Percentiles rank a stretch among this genome's conserved stretches.
Conservation (phyloP, 768 basidiomycete species). For the Termitomyces sp. region DNA sequence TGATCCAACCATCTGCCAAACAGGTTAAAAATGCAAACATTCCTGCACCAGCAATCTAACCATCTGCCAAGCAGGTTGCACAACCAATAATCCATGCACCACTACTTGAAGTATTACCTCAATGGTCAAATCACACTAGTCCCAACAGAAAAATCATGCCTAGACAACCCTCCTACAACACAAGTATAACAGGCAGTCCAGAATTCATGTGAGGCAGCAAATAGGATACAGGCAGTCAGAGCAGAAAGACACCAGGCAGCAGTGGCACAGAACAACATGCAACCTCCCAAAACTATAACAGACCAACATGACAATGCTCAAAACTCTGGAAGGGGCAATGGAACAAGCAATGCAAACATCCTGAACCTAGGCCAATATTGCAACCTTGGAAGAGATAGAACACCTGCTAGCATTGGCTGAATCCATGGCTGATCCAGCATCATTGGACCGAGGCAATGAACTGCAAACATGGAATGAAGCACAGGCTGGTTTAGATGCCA, state of each 20-base stretch:
- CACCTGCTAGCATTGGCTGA: neutral
- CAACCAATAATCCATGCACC: too few relatives aligned
- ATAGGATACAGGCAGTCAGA: neutral
- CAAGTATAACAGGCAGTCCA: neutral
- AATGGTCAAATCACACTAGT: neutral
- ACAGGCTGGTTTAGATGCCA: slow-evolving; percentile 16
- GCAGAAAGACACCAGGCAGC: neutral
- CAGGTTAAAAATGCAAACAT: too few relatives aligned
- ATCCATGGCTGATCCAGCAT: neutral
- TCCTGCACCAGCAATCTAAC: too few relatives aligned
- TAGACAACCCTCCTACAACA: neutral
- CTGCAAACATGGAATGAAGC: slow-evolving; percentile 1
- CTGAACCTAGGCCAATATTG: neutral
- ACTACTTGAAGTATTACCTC: neutral
- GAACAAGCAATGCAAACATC: neutral
- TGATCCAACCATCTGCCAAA: too few relatives aligned
- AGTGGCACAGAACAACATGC: too few relatives aligned
- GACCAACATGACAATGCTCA: neutral
- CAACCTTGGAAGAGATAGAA: neutral
- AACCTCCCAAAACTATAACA: too few relatives aligned
- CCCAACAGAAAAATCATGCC: neutral
- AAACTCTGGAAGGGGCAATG: neutral
- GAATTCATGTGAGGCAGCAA: neutral
- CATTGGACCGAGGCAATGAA: slow-evolving; percentile 5
- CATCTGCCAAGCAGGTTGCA: too few relatives aligned